These are phyloP conservation scores for Hymenoscyphus linearis DNA, from an alignment of 2,329 filamentous ascomycete genomes.

Conservation along the genomic window DNA sequence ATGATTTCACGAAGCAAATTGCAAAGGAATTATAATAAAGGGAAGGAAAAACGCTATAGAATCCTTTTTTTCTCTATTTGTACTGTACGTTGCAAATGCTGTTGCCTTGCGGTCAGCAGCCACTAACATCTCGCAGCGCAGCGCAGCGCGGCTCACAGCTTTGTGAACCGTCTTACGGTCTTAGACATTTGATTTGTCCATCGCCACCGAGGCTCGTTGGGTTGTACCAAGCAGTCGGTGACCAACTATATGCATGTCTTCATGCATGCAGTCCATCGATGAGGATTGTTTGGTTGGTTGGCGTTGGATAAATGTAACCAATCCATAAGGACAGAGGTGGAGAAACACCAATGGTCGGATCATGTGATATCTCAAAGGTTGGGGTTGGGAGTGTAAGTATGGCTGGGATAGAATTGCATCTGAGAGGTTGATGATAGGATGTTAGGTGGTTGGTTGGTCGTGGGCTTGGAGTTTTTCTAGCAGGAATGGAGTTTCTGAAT, in stretches of 20 bases:
- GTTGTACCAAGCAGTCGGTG: neutral
- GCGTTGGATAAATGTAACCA: neutral
- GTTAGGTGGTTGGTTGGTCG: neutral
- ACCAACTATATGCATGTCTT: neutral
- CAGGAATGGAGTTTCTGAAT: too few relatives aligned
- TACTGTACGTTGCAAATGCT: constrained; percentile 5
- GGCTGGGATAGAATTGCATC: too few relatives aligned
- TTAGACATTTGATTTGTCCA: neutral
- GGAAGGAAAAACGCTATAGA: neutral
- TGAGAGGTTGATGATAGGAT: neutral
- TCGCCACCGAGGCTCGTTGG: neutral
- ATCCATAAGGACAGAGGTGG: neutral
- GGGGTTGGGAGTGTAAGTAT: neutral
- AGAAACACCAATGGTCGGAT: neutral
- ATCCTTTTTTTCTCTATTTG: neutral
- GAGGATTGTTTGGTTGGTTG: neutral
- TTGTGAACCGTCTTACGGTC: neutral
- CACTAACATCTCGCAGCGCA: neutral
- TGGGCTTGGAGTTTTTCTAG: too few relatives aligned
- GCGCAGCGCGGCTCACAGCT: neutral
- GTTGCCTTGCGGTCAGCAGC: constrained; percentile 16
- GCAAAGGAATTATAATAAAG: too few relatives aligned
- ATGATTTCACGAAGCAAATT: too few relatives aligned
- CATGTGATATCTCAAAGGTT: neutral
- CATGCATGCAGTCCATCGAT: neutral